phyloP scores from a whole-genome alignment of 768 basidiomycete species.

The Fomitopsis pulvina region DNA sequence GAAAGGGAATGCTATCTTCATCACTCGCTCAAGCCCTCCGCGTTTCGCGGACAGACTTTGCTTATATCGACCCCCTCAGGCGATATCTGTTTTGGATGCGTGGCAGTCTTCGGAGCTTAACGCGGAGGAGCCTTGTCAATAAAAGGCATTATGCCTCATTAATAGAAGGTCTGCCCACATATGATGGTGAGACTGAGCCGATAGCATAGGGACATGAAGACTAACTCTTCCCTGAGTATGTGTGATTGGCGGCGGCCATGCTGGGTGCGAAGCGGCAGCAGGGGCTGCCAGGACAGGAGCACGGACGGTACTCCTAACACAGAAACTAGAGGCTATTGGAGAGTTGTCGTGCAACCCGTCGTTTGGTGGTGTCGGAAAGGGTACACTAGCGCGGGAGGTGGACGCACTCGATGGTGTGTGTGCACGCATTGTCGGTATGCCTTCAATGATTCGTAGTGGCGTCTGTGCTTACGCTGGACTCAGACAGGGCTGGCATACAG shows the following conservation, averaged over 20 bases:
- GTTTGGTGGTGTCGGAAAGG: slow-evolving; percentile 89
- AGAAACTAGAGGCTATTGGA: slow-evolving; percentile 75
- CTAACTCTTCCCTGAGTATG: slow-evolving; percentile 42
- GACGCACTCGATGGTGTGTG: slow-evolving; percentile 88
- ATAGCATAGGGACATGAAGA: neutral
- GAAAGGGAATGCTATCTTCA: too few relatives aligned
- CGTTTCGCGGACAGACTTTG: too few relatives aligned
- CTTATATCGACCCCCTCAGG: too few relatives aligned
- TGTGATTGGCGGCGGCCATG: slow-evolving; percentile 89
- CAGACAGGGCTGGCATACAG: slow-evolving; percentile 85
- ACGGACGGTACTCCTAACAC: slow-evolving; percentile 74
- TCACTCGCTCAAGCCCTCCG: too few relatives aligned
- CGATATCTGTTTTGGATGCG: too few relatives aligned
- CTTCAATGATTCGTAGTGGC: neutral
- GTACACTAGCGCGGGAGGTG: slow-evolving; percentile 84
- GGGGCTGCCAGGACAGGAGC: slow-evolving; percentile 83
- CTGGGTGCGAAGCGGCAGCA: slow-evolving; percentile 88
- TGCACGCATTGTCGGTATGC: slow-evolving; percentile 72
- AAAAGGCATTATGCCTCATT: neutral
- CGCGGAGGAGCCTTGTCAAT: neutral
- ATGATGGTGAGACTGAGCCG: slow-evolving; percentile 13
- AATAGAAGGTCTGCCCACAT: neutral
- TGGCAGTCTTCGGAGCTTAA: too few relatives aligned
- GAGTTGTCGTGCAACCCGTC: slow-evolving; percentile 89
- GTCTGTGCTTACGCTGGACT: neutral